Conservation (phyloP, 768 basidiomycete species). For the Lactarius hengduanensis region DNA sequence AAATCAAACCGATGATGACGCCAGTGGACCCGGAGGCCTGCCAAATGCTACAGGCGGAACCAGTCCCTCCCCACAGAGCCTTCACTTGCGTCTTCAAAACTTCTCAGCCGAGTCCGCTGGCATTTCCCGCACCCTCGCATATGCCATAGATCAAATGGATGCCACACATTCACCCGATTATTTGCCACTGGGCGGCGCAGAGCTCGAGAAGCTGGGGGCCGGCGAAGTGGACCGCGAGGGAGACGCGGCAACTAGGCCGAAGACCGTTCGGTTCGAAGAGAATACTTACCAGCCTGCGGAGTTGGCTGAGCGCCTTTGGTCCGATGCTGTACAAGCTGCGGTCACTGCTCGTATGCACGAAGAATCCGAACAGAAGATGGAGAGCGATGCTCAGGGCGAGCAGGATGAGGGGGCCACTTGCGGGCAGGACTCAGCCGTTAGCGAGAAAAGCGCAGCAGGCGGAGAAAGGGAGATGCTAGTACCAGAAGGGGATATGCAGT, state of each 20-base stretch:
- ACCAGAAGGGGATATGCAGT: background rate
- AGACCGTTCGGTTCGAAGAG: background rate
- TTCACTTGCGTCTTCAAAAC: background rate
- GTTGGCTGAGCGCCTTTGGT: background rate
- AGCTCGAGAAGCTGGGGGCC: background rate
- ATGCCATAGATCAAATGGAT: conserved; percentile 41
- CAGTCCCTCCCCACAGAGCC: background rate
- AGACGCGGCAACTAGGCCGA: background rate
- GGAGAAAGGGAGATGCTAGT: background rate
- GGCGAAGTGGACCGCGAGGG: background rate
- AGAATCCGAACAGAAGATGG: background rate
- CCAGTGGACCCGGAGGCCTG: background rate
- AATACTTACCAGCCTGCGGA: background rate
- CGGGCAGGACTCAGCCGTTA: background rate
- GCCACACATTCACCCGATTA: conserved; percentile 30
- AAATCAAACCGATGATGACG: background rate
- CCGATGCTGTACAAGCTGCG: background rate
- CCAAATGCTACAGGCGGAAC: background rate
- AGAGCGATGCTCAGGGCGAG: background rate
- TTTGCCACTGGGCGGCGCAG: background rate
- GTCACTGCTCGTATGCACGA: background rate
- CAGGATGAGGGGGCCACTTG: background rate
- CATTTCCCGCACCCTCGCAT: conserved; percentile 17
- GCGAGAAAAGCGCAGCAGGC: background rate
- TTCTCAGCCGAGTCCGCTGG: background rate